A percentile compares a stretch with the other conserved stretches of the same genome.
These are phyloP conservation scores for Moringa oleifera DNA, from an alignment of 345 rosid species.

Conservation along the genomic window DNA sequence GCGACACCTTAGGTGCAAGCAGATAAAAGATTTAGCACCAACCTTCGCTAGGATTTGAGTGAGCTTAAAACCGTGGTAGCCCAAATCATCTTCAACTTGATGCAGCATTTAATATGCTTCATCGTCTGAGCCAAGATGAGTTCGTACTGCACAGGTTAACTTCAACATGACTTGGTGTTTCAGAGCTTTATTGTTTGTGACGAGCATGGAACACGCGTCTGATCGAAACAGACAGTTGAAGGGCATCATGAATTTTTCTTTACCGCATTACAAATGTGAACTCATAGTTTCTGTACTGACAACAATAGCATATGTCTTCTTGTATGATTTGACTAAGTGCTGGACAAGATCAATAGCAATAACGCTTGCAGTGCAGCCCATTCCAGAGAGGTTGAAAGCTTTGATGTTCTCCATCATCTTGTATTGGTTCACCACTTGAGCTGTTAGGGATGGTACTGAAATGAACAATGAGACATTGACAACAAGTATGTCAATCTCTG, in stretches of 20 bases:
- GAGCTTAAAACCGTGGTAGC: constrained; percentile 45
- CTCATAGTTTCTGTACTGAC: constrained; percentile 68
- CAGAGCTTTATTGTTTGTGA: constrained; percentile 42
- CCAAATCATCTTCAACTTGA: constrained; percentile 55
- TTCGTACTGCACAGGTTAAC: constrained; percentile 40
- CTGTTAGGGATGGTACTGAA: constrained; percentile 50
- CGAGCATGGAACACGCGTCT: constrained; percentile 65
- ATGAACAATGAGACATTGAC: constrained; percentile 55
- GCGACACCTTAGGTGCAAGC: constrained; percentile 54
- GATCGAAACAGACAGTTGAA: constrained; percentile 66
- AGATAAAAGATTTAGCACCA: constrained; percentile 49
- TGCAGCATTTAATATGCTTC: constrained; percentile 58
- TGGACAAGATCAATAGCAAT: constrained; percentile 50
- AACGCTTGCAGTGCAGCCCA: constrained; percentile 66
- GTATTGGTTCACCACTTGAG: constrained; percentile 61
- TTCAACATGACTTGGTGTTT: constrained; percentile 43
- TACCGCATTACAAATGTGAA: constrained; percentile 64
- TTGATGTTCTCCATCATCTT: constrained; percentile 63
- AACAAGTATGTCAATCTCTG: constrained; percentile 53
- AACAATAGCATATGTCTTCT: constrained; percentile 45
- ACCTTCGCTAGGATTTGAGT: constrained; percentile 45
- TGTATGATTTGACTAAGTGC: constrained; percentile 42
- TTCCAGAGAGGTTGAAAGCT: constrained; percentile 63
- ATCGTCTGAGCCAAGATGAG: constrained; percentile 56
- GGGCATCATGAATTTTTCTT: constrained; percentile 65